Evolutionary conservation across 140 eudicot genomes (phyloP).

Genomic region (Flaveria floridana): DNA sequence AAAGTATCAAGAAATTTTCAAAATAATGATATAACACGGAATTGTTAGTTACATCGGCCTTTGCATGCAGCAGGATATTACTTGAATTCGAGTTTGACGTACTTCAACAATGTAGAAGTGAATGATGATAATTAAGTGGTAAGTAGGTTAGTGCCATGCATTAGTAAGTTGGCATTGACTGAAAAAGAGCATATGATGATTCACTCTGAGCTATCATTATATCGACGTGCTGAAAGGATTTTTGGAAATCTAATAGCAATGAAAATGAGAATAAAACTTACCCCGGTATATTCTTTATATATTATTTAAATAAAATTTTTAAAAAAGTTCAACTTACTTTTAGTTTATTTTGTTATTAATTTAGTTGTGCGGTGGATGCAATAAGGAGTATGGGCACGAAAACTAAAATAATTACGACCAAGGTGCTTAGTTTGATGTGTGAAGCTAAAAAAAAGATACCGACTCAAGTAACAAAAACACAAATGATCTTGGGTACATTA

Average conservation of each 20-base stretch:
- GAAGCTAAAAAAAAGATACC: background rate
- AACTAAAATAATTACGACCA: background rate
- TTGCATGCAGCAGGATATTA: background rate
- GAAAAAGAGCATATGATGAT: too few species aligned
- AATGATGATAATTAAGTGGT: background rate
- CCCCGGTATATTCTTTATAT: background rate
- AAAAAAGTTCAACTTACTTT: too few species aligned
- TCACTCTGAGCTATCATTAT: too few species aligned
- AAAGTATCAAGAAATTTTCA: too few species aligned
- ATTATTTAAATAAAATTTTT: background rate
- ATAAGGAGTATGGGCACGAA: background rate
- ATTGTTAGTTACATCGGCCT: background rate
- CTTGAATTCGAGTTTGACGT: background rate
- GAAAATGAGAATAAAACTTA: too few species aligned
- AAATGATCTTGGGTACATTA: background rate
- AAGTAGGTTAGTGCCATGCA: background rate
- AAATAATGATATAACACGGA: too few species aligned
- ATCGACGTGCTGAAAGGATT: too few species aligned
- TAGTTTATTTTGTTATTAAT: background rate
- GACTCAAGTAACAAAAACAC: background rate
- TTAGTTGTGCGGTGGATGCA: conserved; percentile 5
- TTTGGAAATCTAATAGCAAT: too few species aligned
- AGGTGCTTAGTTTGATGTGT: conserved; percentile 9
- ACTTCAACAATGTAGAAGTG: background rate
- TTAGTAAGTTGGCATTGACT: too few species aligned